Base-by-base conservation (phyloP, 495 filamentous ascomycete species). In the Usnea hakonensis region DNA sequence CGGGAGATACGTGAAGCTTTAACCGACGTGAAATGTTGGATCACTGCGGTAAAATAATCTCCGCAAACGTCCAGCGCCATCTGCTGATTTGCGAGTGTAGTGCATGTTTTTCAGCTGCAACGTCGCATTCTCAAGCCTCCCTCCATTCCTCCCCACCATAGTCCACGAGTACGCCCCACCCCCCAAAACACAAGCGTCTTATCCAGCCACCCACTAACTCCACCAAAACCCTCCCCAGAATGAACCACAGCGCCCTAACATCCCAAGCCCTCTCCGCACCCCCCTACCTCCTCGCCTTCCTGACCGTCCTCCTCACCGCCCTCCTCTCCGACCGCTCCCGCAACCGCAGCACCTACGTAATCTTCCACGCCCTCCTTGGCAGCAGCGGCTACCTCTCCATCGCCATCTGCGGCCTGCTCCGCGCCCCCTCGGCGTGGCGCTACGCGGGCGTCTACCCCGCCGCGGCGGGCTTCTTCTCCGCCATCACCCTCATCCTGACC, bases 21-120 rank as follows among this genome's bases (percentile, higher is more conserved):
- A 30, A 57, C 64, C n/a, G 85, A 89, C 71, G 85, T 86, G 10
- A 84, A 83, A 60, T 80, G 81, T 46, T 91, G 88, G 71, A 76
- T 90, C 16, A 87, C 87, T 21, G 84, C 89, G 70, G 72, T 83
- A 57, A 72, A 79, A 28, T 35, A 17, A 14, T 37, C n/a, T 14
- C 32, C n/a, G 6, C 7, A 35, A 52, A 23, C 21, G 36, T 32
- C 2, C 17, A 1, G 23, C 26, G 17, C 72, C 79, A 50, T 40
- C 13, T 17, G 17, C 38, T 40, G 37, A 64, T 52, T 64, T 69
- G 7, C 55, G 53, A 54, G 43, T 68, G 1, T 71, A 78, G 71
- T 74, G 66, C 10, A 84, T 84, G 81, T 83, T 82, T 59, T 83
- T 83, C 69, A 79, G 78, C 64, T 81, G 78, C 62, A 84, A 85